Percentiles rank a stretch among this genome's conserved stretches.
phyloP scores from a whole-genome alignment of 2,329 filamentous ascomycete genomes.

The Clarireedia paspali region DNA sequence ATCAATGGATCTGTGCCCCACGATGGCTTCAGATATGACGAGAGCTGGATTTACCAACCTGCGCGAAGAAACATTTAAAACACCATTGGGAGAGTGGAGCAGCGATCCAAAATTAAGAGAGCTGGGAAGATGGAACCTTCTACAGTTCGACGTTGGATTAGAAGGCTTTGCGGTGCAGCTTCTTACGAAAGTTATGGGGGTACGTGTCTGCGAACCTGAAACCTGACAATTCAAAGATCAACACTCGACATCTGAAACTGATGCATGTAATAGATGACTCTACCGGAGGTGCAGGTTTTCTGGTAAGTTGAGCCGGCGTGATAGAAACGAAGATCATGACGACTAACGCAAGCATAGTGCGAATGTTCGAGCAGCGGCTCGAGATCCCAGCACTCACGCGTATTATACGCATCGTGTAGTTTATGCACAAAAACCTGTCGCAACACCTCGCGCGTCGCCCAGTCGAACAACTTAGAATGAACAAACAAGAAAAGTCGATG shows the following conservation, averaged over 20 bases:
- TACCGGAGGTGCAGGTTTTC: slow-evolving; percentile 20
- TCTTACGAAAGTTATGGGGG: slow-evolving; percentile 20
- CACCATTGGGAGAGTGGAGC: slow-evolving; percentile 30
- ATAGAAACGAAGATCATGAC: neutral
- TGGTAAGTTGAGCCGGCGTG: slow-evolving; percentile 12
- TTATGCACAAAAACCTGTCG: slow-evolving; percentile 8
- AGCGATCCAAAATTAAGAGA: slow-evolving; percentile 25
- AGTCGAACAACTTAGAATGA: neutral
- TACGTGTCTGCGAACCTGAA: slow-evolving; percentile 15
- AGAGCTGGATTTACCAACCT: slow-evolving; percentile 29
- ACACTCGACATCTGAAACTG: slow-evolving; percentile 9
- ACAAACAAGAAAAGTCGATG: neutral
- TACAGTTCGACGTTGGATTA: slow-evolving; percentile 21
- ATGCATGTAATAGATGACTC: slow-evolving; percentile 16
- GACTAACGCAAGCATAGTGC: slow-evolving; percentile 15
- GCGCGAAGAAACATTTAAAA: slow-evolving; percentile 21
- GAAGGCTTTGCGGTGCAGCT: slow-evolving; percentile 22
- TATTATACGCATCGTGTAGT: slow-evolving; percentile 17
- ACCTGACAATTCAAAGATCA: neutral
- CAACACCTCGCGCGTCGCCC: no score
- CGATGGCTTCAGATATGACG: slow-evolving; percentile 19
- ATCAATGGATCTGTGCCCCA: slow-evolving; percentile 27
- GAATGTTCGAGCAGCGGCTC: slow-evolving; percentile 14
- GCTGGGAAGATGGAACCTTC: slow-evolving; percentile 20
- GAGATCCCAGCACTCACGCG: slow-evolving; percentile 16